Evolutionary conservation across 2,329 filamentous ascomycete genomes (phyloP).

Genomic region (Trichoderma sp.): DNA sequence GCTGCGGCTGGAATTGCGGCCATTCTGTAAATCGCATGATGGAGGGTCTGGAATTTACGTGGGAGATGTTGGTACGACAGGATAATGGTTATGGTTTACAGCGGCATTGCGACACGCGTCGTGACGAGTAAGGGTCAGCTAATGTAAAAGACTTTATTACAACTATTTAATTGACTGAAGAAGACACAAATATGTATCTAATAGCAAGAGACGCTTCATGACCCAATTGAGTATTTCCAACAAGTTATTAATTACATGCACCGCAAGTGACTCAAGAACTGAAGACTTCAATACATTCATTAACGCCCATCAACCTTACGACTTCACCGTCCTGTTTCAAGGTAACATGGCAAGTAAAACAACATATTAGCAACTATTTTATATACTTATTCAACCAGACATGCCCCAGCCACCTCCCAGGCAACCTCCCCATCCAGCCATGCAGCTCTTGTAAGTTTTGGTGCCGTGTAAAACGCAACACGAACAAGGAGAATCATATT

Average conservation of each 20-base stretch:
- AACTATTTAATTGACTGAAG: background rate
- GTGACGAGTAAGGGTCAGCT: background rate
- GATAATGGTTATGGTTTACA: background rate
- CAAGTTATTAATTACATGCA: too few relatives aligned
- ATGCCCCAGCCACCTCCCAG: background rate
- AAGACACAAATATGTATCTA: background rate
- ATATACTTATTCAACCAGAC: slow-evolving; percentile 20
- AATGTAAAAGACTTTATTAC: background rate
- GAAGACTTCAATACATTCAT: background rate
- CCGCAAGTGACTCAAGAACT: too few relatives aligned
- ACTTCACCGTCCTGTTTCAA: too few relatives aligned
- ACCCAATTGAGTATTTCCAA: too few relatives aligned
- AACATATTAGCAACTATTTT: slow-evolving; percentile 14
- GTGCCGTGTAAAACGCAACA: slow-evolving; percentile 24
- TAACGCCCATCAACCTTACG: too few relatives aligned
- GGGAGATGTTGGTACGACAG: background rate
- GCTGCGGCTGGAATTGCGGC: slow-evolving; percentile 38
- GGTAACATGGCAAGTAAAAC: background rate
- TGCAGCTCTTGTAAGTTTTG: slow-evolving; percentile 6
- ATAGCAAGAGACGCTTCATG: too few relatives aligned
- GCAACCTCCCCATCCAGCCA: slow-evolving; percentile 26
- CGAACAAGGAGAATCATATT: slow-evolving; percentile 33
- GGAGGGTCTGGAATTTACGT: background rate
- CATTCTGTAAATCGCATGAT: slow-evolving; percentile 35
- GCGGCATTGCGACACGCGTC: background rate